Evolutionary conservation across 2,329 filamentous ascomycete species (phyloP), one percentile per base, ranked within the genome.

Genomic region (Thelonectria olida): DNA sequence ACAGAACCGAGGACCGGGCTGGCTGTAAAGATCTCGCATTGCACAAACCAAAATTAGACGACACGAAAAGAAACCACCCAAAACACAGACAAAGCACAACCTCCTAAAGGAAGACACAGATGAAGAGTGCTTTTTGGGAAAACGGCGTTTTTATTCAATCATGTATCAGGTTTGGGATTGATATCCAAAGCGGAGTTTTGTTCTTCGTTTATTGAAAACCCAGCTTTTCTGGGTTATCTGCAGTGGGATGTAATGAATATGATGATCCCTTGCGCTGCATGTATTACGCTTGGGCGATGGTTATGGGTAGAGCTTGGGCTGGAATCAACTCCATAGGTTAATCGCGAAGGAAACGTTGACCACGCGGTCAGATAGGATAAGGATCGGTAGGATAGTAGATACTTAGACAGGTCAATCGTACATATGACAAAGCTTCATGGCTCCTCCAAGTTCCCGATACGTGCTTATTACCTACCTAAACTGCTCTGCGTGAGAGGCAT

Each of bases 1-100:
- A 73, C 84, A 86, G 73, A 84, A 84, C 52, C 76, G 83, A 58
- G 77, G 79, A 55, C 80, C 80, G 62, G 78, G 76, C 63, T 76
- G 83, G 69, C 52, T 85, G 81, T 70, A 60, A 82, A 64, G 80
- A 80, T 75, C 82, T 81, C 81, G 76, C n/a, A n/a, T n/a, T 81
- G 74, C 82, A 13, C 13, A 23, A 41, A 7, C 20, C 17, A 12
- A 69, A 77, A 42, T 22, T 51, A 54, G 10, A 65, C 48, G 57
- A 56, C 44, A 54, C 41, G 47, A 57, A 38, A 23, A 52, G 38
- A 49, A 45, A 58, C 47, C 52, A 36, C 5, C n/a, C n/a, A n/a
- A 50, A 51, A 50, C 19, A 52, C 31, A 47, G 23, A 44, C 17
- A 44, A 25, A 23, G 38, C 39, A 31, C 19, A 39, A 39, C 17